These are phyloP conservation scores for Clitoria ternatea DNA, from an alignment of 306 rosid species.

Conservation along the genomic window DNA sequence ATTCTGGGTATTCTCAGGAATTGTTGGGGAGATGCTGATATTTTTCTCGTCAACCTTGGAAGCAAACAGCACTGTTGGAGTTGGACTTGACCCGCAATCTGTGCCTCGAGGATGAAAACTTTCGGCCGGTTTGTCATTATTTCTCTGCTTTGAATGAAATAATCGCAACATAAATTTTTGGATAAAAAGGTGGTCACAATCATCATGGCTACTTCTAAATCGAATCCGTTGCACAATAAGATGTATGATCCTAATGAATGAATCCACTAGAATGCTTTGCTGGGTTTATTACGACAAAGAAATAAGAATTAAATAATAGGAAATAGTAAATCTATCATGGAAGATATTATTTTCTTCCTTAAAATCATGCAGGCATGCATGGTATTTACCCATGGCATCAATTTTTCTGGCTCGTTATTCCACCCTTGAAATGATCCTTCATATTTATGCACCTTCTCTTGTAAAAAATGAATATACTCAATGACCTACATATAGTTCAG, in stretches of 20 bases:
- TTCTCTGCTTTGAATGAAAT: conserved; percentile 46
- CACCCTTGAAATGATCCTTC: conserved; percentile 82
- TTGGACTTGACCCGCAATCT: conserved; percentile 49
- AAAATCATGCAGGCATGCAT: conserved; percentile 13
- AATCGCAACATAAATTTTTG: conserved; percentile 4
- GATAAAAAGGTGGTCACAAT: not conserved
- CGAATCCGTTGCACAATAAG: not conserved
- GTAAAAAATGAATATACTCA: conserved; percentile 88
- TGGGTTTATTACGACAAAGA: not conserved
- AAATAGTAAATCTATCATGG: not conserved
- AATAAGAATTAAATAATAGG: not conserved
- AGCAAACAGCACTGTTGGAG: conserved; percentile 61
- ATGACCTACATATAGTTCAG: conserved; percentile 57
- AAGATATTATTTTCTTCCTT: not conserved
- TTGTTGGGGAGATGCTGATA: conserved; percentile 40
- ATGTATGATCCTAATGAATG: not conserved
- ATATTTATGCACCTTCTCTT: conserved; percentile 74
- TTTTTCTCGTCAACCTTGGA: conserved; percentile 58
- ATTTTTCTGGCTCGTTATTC: conserved; percentile 60
- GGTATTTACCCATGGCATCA: conserved; percentile 72
- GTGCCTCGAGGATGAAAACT: conserved; percentile 45
- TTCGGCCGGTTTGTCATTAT: conserved; percentile 58
- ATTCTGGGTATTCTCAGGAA: conserved; percentile 46
- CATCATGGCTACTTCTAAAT: conserved; percentile 4
- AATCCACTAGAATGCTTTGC: not conserved